Conservation (phyloP, 2,329 filamentous ascomycete genomes). For the Arthroderma sp. region DNA sequence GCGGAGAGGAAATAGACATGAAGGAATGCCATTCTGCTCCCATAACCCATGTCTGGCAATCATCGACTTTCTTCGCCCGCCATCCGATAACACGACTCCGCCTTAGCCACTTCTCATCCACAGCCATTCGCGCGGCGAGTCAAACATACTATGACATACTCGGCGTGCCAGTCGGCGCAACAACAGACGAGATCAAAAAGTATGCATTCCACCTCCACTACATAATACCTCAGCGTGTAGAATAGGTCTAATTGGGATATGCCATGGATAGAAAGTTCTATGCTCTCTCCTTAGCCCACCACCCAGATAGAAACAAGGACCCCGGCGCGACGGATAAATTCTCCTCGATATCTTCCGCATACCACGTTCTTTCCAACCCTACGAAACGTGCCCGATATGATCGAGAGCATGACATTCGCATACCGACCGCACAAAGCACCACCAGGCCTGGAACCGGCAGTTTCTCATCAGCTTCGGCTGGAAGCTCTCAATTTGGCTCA, state of each 20-base stretch:
- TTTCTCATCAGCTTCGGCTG: constrained; percentile 21
- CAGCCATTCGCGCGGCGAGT: constrained; percentile 19
- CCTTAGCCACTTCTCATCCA: constrained; percentile 36
- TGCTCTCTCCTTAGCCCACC: constrained; percentile 75
- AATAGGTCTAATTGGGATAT: constrained; percentile 4
- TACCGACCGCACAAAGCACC: constrained; percentile 20
- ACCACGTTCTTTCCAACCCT: constrained; percentile 59
- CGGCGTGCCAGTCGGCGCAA: constrained; percentile 56
- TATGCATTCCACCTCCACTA: constrained; percentile 22
- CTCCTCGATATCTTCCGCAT: constrained; percentile 72
- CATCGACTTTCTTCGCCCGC: constrained; percentile 7
- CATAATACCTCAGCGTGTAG: neutral
- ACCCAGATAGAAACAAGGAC: constrained; percentile 81
- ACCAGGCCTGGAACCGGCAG: constrained; percentile 22
- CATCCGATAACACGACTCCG: constrained; percentile 10
- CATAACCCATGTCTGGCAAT: constrained; percentile 15
- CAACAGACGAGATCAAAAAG: constrained; percentile 73
- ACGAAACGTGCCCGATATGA: constrained; percentile 73
- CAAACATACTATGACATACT: constrained; percentile 73
- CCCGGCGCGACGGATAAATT: constrained; percentile 62
- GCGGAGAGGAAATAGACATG: constrained; percentile 12
- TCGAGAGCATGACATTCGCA: constrained; percentile 38
- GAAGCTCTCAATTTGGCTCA: constrained; percentile 44
- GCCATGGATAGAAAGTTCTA: constrained; percentile 54
- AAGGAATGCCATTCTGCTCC: constrained; percentile 48